Evolutionary conservation across 257 asterid species (phyloP).

Genomic region (Cruciata laevipes): DNA sequence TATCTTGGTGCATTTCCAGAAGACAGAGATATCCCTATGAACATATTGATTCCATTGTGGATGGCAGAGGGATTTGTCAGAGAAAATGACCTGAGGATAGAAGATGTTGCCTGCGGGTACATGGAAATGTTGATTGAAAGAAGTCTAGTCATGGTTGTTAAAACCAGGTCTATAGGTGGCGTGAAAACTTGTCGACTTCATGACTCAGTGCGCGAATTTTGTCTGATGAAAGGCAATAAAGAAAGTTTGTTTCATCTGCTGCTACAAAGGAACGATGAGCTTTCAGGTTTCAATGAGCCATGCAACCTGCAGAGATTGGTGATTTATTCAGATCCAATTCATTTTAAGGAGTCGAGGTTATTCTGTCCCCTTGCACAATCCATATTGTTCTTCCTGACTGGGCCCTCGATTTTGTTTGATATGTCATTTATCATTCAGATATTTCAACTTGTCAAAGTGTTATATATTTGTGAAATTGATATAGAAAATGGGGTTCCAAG

Average conservation of each 20-base stretch:
- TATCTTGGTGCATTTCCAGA: background rate
- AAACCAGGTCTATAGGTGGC: background rate
- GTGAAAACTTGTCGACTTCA: background rate
- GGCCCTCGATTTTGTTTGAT: background rate
- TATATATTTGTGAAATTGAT: too few relatives aligned
- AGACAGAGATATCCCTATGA: background rate
- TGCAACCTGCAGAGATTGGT: background rate
- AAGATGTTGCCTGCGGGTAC: background rate
- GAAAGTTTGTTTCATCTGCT: background rate
- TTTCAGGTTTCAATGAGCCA: background rate
- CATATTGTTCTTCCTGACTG: background rate
- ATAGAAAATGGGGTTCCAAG: background rate
- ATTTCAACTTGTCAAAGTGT: background rate
- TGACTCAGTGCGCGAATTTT: background rate
- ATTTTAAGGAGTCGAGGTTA: background rate
- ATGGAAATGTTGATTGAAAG: background rate
- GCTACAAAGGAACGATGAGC: background rate
- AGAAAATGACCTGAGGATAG: background rate
- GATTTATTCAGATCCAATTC: background rate
- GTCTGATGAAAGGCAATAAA: background rate
- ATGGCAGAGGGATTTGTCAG: background rate
- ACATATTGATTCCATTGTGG: background rate
- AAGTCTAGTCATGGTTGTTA: background rate
- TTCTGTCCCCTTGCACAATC: background rate
- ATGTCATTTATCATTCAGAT: background rate